Base-by-base conservation (phyloP, 495 filamentous ascomycete species). In the Neurospora sp. region DNA sequence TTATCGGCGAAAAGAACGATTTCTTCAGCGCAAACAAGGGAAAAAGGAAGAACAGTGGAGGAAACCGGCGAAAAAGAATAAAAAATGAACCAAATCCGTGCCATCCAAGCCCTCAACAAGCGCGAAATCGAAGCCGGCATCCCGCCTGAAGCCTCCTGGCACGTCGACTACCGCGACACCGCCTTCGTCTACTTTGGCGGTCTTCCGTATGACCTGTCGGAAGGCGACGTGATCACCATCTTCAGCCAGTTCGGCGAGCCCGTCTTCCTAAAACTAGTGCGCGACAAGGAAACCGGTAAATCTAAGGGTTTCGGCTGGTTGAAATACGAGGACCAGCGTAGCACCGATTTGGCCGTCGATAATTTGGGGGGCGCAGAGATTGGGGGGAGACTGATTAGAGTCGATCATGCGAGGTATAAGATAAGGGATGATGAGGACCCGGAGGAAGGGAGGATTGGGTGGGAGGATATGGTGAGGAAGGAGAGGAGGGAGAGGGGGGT, bases 211-310 rank as follows among this genome's bases (percentile, higher is more conserved):
- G 93, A 97, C 76, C 88, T 99, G 27, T 93, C 93, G 59, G 96
- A 99, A 82, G 96, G 96, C 78, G 96, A 99, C 82, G 89, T 99
- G 74, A 88, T 98, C 74, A 93, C 95, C 37, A 96, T 99, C 72
- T 99, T 98, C 88, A 97, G 93, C 37, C 96, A 99, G 79, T 99
- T 90, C 78, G 96, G 96, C 74, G 94, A 98, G 79, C 96, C 96
- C 10, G 92, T 93, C 14, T 93, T 94, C 82, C 86, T 98, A 72
- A 96, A 97, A 75, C 87, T 98, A 2, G 87, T 90, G 39, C 93
- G 96, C 72, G 96, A 99, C 85, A 96, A 96, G 79, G 96, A 98
- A 78, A 94, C 94, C 0, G 96, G 96, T 38, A 97, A 97, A 81
- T 95, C 92, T 75, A 91, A 90, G 72, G 96, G 96, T 1, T 99